phyloP scores from a whole-genome alignment of 805 yeast species.

The Metschnikowia kunwiensis region DNA sequence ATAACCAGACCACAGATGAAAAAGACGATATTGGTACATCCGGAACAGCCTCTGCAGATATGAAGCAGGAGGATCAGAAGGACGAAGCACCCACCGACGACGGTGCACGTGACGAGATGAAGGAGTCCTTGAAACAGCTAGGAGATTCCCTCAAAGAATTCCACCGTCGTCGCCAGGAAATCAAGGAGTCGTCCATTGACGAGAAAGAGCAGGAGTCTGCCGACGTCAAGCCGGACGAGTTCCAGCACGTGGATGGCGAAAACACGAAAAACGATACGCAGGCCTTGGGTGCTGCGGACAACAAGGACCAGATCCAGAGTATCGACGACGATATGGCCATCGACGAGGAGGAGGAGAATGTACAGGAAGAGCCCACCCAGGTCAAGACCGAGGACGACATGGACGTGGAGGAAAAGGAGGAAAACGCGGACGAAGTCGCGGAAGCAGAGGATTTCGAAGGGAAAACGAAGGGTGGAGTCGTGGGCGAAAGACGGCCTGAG shows the following conservation, averaged over 20 bases:
- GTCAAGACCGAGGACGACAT: constrained; percentile 26
- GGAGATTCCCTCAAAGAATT: constrained; percentile 92
- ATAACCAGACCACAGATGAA: constrained; percentile 52
- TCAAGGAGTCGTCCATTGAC: constrained; percentile 56
- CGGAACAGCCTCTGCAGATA: constrained; percentile 46
- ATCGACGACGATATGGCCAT: constrained; percentile 80
- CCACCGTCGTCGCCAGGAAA: constrained; percentile 86
- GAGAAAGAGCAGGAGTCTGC: constrained; percentile 53
- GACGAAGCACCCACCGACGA: constrained; percentile 43
- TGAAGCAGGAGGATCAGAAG: constrained; percentile 38
- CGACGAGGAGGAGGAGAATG: constrained; percentile 54
- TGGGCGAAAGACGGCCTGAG: constrained; percentile 43
- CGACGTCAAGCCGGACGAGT: constrained; percentile 76
- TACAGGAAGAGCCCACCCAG: constrained; percentile 27
- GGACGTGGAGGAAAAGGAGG: constrained; percentile 33
- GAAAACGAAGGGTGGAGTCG: constrained; percentile 47
- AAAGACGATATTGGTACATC: constrained; percentile 67
- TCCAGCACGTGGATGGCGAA: constrained; percentile 79
- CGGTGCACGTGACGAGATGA: constrained; percentile 61
- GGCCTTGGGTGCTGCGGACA: constrained; percentile 84
- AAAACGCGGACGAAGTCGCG: constrained; percentile 23
- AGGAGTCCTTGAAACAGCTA: constrained; percentile 77
- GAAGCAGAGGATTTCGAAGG: constrained; percentile 45
- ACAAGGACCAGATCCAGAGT: constrained; percentile 67
- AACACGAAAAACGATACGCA: constrained; percentile 79